Evolutionary conservation across 208 protist species (phyloP).

Genomic region (Entamoeba moshkovskii): DNA sequence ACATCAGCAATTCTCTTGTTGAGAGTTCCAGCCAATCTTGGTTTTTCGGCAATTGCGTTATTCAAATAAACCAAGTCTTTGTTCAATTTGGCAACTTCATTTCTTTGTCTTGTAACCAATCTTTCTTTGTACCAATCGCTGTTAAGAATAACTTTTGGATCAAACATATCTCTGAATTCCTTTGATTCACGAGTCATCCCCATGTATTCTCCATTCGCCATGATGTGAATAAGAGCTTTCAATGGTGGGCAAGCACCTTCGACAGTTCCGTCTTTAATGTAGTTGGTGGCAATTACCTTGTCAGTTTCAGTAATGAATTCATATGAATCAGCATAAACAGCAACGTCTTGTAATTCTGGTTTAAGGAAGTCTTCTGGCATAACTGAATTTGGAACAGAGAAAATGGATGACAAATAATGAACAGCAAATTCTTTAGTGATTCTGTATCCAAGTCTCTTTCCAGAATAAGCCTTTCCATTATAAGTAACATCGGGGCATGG

Average conservation of each 20-base stretch:
- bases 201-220: constrained; percentile 33
- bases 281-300: constrained; percentile 5
- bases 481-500: constrained; percentile 36
- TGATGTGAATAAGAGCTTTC: constrained; percentile 32
- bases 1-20: background rate
- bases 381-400: constrained; percentile 30
- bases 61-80: background rate
- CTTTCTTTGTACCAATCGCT: constrained; percentile 25
- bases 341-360: constrained; percentile 29
- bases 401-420: constrained; percentile 34
- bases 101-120: background rate
- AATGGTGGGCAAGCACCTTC: constrained; percentile 34
- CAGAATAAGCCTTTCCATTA: constrained; percentile 30
- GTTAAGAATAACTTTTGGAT: constrained; percentile 22
- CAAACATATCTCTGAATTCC: constrained; percentile 32
- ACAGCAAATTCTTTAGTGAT: constrained; percentile 37
- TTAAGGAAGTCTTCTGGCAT: constrained; percentile 33
- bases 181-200: constrained; percentile 16
- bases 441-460: constrained; percentile 38
- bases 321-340: constrained; percentile 27
- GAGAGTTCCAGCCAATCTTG: background rate
- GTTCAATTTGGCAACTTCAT: background rate
- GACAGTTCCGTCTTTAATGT: constrained; percentile 34
- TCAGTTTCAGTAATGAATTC: constrained; percentile 26
- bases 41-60: background rate